Evolutionary conservation across 441 rosid species (phyloP), one percentile per base, ranked within the genome.

Genomic region (Brassica hybrid): DNA sequence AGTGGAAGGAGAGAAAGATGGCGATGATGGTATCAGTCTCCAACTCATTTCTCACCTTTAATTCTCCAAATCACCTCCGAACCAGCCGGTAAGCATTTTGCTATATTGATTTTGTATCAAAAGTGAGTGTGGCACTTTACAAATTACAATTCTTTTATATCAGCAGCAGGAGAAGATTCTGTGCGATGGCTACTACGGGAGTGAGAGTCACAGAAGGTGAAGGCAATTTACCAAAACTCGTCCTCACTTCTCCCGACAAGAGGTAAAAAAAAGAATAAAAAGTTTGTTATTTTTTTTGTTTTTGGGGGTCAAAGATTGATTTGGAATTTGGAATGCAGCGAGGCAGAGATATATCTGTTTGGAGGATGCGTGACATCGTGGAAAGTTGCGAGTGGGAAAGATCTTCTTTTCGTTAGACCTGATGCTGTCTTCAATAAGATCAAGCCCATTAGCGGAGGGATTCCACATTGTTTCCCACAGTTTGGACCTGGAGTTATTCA

Each of bases 381-480:
- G 99, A 95, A 91, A 85, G 80, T 81, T 65, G 70, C 93, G 6
- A 80, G 77, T 76, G 98, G 95, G 1, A 91, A 86, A 75, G 97
- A 95, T 82, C 91, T 95, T 27, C 91, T 93, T 63, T 95, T 93
- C 67, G 97, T 95, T 66, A 77, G 99, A 66, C 99, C 99, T 23
- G 99, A 95, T 85, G 97, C 99, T 67, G 97, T 95, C 48, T 95
- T 95, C 79, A 86, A 93, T 83, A 93, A 90, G 93, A 88, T 86
- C 73, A 95, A 91, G 38, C 98, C 98, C 10, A 91, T 93, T 80
- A 94, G 99, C 76, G 98, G 99, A 77, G 99, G 99, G 38, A 70
- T 92, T 80, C 99, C 99, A 18, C 98, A 95, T 86, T 95, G 99
- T 80, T 95, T 95, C 83, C 99, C 98, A 0, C 99, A 95, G 88